Base-by-base conservation (phyloP, 208 protist genomes). In the Wallacemonas sp. region DNA sequence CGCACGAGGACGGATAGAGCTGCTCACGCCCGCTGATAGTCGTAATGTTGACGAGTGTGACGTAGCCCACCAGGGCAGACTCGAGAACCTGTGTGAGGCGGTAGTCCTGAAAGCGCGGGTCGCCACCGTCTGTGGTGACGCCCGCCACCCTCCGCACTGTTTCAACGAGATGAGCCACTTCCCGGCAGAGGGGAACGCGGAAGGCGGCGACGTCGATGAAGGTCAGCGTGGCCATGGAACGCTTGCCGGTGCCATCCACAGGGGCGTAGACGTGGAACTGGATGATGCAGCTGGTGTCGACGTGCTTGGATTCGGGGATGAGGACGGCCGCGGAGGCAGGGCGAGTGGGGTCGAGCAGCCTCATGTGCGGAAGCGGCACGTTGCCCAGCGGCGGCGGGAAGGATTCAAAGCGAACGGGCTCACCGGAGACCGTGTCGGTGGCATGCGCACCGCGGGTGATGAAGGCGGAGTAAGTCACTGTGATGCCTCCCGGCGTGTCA, bases 181-280 rank as follows among this genome's bases (percentile, higher is more conserved):
- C 89, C 39, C 61, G 62, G 64, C 84, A 91, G 13, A 86, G 68
- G 33, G 81, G 83, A 39, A 62, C 67, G 21, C 68, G 74, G 53
- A 95, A 88, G 17, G 89, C 86, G 4, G 85, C 82, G 10, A 92
- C 75, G 46, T 95, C 89, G 37, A 95, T 73, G 66, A 95, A 95
- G n/a, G 89, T 95, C 32, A 95, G 46, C 19, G 86, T 95, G 13
- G 83, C 83, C 81, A 95, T 88, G 19, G 89, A 82, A 22, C 86
- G 85, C n/a, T 75, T 26, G 19, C 89, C 85, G 10, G 68, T 76
- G 39, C 71, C 63, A 54, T 88, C 85, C 15, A 92, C 85, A 5
- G 85, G 77, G 12, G 83, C 79, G 71, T 95, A 92, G 17, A 95
- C 74, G n/a, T 95, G 86, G 42, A 95, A 91, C 71, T 95, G 89